Percentiles rank a stretch among this genome's conserved stretches.
phyloP scores from a whole-genome alignment of 2,329 filamentous ascomycete species.

The Alternaria viburni region DNA sequence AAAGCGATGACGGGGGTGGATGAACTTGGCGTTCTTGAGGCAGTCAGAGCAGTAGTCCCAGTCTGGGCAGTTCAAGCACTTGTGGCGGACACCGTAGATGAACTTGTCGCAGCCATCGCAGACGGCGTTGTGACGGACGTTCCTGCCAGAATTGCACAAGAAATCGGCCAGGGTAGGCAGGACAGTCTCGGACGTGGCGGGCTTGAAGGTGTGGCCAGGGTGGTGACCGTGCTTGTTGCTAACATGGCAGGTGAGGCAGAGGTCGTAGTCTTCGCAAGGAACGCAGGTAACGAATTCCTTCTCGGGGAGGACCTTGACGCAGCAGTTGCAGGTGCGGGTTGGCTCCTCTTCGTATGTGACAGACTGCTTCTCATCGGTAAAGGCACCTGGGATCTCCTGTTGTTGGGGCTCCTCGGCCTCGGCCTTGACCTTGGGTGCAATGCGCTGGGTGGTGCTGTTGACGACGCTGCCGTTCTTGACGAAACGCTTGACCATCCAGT shows the following conservation, averaged over 20 bases:
- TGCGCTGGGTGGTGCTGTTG: constrained; percentile 83
- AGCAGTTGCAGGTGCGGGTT: constrained; percentile 75
- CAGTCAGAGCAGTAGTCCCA: constrained; percentile 94
- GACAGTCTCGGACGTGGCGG: constrained; percentile 68
- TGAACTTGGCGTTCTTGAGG: constrained; percentile 67
- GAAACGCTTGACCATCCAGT: constrained; percentile 94
- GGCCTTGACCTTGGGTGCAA: constrained; percentile 67
- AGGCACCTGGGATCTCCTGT: constrained; percentile 53
- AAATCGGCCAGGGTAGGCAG: constrained; percentile 65
- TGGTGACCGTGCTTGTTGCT: constrained; percentile 85
- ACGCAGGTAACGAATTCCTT: constrained; percentile 84
- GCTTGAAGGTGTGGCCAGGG: constrained; percentile 79
- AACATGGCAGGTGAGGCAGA: constrained; percentile 83
- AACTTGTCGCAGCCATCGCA: constrained; percentile 93
- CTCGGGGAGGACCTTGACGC: constrained; percentile 74
- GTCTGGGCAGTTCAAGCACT: constrained; percentile 95
- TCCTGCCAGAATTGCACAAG: constrained; percentile 80
- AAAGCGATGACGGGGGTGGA: constrained; percentile 86
- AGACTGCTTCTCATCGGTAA: constrained; percentile 53
- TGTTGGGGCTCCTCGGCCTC: constrained; percentile 48
- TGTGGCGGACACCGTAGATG: constrained; percentile 89
- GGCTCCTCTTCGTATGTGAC: constrained; percentile 46
- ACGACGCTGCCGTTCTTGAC: constrained; percentile 79
- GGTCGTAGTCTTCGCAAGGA: constrained; percentile 86
- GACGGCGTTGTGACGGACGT: constrained; percentile 82